Base-by-base conservation (phyloP, 371 early-diverging fungal species). In the Actinomortierella ambigua region DNA sequence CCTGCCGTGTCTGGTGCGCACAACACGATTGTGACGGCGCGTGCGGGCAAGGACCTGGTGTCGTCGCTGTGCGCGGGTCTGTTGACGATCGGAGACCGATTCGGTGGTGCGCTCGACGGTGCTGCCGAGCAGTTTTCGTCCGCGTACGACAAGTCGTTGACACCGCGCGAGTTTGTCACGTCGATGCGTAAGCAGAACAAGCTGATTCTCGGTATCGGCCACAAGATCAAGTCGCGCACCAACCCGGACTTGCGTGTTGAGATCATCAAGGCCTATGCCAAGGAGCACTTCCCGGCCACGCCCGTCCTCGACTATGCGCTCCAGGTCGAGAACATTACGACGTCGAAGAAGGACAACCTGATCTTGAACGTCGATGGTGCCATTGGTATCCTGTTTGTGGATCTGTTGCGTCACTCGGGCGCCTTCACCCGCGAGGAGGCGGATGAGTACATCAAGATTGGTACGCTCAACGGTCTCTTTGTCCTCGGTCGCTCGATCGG, bases 1-100 rank as follows among this genome's bases (percentile, higher is more conserved):
- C 97, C 97, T 1, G 93, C 93, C 46, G 93, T 93, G 8, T 90
- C 89, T 53, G 93, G 90, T 53, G 96, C 97, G 9, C 95, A 95
- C 86, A 97, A 95, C 89, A 95, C 97, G 34, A 97, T 97, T 69
- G 95, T 97, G 50, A 96, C 97, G n/a, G 95, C 97, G n/a, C 93
- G 97, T 79, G 97, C 97, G 40, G 97, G 97, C 68, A 95, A 96
- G 77, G 97, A 97, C 69, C 86, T 97, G 66, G 86, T 97, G 47
- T 94, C 95, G 50, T 94, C 95, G 41, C 85, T 97, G 53, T 92
- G 91, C 46, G 82, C 95, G 26, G 97, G 97, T 77, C 83, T 97
- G 41, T 79, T 96, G 68, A 96, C 97, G 23, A 97, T 97, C 61
- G 73, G 92, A 78, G 94, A 95, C 58, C 88, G 96, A 44, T 97